These are phyloP conservation scores for Coffea humblotiana DNA, from an alignment of 305 asterid genomes.

Conservation along the genomic window DNA sequence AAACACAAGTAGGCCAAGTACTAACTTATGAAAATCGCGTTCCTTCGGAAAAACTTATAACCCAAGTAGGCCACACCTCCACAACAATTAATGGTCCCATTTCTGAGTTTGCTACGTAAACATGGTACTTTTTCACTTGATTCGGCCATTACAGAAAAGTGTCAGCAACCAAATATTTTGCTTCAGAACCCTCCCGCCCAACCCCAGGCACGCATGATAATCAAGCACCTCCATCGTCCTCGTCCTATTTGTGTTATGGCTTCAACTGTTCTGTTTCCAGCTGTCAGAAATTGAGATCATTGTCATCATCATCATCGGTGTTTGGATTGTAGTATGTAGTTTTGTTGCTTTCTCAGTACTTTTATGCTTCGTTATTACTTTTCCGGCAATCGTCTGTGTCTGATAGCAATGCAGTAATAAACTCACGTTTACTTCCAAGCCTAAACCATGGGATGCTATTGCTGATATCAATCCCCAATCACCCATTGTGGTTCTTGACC, in stretches of 20 bases:
- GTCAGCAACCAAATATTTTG: conserved; percentile 20
- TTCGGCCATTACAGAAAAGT: neutral
- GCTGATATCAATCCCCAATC: neutral
- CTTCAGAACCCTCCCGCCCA: conserved; percentile 12
- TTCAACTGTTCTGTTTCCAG: neutral
- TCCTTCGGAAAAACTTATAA: too few species aligned
- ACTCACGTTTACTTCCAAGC: neutral
- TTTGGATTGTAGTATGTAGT: neutral
- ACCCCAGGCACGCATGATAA: neutral
- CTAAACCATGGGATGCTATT: neutral
- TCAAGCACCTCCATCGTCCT: neutral
- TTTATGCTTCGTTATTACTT: neutral
- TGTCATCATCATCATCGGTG: neutral
- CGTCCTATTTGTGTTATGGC: neutral
- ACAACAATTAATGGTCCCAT: neutral
- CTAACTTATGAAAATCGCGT: too few species aligned
- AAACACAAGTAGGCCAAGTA: too few species aligned
- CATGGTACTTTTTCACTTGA: neutral
- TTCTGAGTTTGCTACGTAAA: neutral
- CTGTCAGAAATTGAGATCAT: neutral
- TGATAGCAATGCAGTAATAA: neutral
- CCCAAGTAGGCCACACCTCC: neutral
- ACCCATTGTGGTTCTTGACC: too few species aligned
- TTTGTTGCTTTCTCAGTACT: conserved; percentile 7
- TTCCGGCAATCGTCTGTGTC: neutral